Evolutionary conservation across 108 stramenopile genomes (phyloP), one percentile per base, ranked within the genome.

Genomic region (Pseudonitzschia pungens): DNA sequence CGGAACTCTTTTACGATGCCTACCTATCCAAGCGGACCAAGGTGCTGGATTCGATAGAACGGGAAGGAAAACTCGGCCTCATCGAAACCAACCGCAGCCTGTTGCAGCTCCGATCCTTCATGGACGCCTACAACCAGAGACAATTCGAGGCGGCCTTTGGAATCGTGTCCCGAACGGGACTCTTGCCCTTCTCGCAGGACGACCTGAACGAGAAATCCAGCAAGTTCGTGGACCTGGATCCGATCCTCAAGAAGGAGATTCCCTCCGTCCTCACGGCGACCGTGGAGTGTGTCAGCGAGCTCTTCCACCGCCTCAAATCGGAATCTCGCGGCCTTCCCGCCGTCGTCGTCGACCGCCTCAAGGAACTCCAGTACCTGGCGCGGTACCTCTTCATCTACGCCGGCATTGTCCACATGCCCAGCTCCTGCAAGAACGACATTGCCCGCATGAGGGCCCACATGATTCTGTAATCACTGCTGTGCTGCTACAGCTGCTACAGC

Each of bases 341-440:
- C 1, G 56, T 22, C n/a, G 77, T 77, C 7, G 64, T 65, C 41
- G 59, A 40, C 36, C 82, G 75, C 21, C 69, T 90, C n/a, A 45
- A 42, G 55, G 87, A 92, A 15, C 57, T 92, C 31, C 79, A 81
- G 32, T 70, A 65, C 11, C 76, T 76, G 28, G 90, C 89, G 2
- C 79, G 89, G 22, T 74, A 89, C 68, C 42, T 94, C 22, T 86
- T 89, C 2, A 86, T 91, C 40, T 90, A 87, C 77, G 71, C 89
- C 31, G 84, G 91, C 6, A 65, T 89, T n/a, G 75, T 87, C 24
- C 62, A 68, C 50, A 68, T 85, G 60, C 74, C 77, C 22, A 54
- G 62, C 21, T 32, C 75, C 16, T 62, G 68, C 16, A 63, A 59
- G 42, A 57, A 77, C 16, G 58, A 70, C 21, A 77, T 84, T 65